Evolutionary conservation across 768 basidiomycete genomes (phyloP).

Genomic region (Mycena amicta): DNA sequence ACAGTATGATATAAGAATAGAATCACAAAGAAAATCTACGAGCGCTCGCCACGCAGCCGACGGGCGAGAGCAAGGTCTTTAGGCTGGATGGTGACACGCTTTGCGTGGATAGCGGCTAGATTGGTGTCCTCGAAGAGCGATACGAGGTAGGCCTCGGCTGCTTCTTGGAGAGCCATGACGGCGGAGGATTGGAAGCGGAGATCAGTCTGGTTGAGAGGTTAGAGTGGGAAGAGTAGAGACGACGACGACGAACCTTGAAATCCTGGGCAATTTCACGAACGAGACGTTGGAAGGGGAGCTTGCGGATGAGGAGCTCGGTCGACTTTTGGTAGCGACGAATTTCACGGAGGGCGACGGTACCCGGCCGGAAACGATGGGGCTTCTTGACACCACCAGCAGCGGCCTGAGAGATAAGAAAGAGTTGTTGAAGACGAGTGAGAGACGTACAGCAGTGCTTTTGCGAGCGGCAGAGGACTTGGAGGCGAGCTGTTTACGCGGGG

Average conservation of each 20-base stretch:
- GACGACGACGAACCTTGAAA: constrained; percentile 61
- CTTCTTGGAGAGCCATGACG: constrained; percentile 90
- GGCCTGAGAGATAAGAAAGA: constrained; percentile 47
- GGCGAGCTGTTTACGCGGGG: constrained; percentile 85
- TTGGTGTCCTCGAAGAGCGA: constrained; percentile 86
- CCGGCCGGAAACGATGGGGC: constrained; percentile 87
- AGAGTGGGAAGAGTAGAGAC: constrained; percentile 1
- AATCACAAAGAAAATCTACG: constrained; percentile 40
- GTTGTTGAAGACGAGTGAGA: constrained; percentile 31
- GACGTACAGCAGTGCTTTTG: constrained; percentile 56
- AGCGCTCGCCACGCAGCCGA: constrained; percentile 70
- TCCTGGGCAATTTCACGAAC: constrained; percentile 96
- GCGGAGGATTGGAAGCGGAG: constrained; percentile 95
- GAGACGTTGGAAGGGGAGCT: constrained; percentile 92
- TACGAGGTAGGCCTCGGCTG: constrained; percentile 83
- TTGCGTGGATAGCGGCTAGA: constrained; percentile 83
- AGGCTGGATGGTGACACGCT: constrained; percentile 86
- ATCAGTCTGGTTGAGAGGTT: constrained; percentile 57
- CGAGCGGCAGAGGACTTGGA: constrained; percentile 57
- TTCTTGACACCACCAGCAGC: constrained; percentile 94
- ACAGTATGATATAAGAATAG: constrained; percentile 31
- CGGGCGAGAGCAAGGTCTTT: constrained; percentile 78
- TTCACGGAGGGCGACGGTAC: constrained; percentile 93
- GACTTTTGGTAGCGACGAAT: constrained; percentile 92
- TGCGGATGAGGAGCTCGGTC: constrained; percentile 89